Evolutionary conservation across 495 filamentous ascomycete species (phyloP).

Genomic region (Podospora pseudoanserina): DNA sequence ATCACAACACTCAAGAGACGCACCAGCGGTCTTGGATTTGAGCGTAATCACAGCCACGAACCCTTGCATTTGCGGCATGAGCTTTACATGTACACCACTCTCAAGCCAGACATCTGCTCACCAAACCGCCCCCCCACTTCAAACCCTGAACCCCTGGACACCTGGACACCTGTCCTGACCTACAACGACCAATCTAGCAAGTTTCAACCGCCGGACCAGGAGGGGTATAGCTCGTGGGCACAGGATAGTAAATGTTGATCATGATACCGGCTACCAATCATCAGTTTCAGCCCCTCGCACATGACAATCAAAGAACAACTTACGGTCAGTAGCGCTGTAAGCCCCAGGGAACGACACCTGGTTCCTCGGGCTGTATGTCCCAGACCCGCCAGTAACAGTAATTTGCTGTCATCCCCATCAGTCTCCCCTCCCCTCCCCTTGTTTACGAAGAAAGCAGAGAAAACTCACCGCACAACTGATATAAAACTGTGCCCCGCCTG

Average conservation of each 20-base stretch:
- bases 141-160: not conserved
- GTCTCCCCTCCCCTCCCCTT: conserved; percentile 48
- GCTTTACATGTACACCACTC: not conserved
- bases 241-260: conserved; percentile 49
- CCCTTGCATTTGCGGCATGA: not conserved
- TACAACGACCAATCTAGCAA: conserved; percentile 18
- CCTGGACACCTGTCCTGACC: not conserved
- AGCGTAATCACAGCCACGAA: not conserved
- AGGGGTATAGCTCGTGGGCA: conserved; percentile 37
- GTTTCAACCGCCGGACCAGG: conserved; percentile 34
- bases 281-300: not conserved
- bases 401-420: conserved; percentile 49
- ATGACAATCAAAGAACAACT: not conserved
- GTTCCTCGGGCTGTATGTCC: conserved; percentile 33
- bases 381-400: conserved; percentile 39
- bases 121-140: not conserved
- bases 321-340: conserved; percentile 37
- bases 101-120: not conserved
- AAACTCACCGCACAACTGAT: conserved; percentile 39
- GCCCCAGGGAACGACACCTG: conserved; percentile 45
- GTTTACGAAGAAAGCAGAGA: not conserved
- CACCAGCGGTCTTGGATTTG: no score
- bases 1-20: no score
- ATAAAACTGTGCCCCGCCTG: conserved; percentile 54
- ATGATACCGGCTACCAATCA: conserved; percentile 32